Conservation (phyloP, 164 flowering plant species). For the Macadamia tetraphylla region DNA sequence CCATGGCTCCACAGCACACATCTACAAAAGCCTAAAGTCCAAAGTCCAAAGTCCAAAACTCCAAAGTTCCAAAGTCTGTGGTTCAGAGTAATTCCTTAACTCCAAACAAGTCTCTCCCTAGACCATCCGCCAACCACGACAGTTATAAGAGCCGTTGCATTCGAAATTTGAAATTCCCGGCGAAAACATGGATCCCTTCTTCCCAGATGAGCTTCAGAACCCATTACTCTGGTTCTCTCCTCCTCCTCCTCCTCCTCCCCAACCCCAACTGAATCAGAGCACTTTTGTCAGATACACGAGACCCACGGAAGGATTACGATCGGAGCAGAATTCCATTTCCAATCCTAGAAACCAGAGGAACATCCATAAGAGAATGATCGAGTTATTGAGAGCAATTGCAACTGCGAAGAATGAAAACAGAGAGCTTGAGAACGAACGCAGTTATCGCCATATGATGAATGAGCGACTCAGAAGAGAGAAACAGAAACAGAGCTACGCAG, state of each 20-base stretch:
- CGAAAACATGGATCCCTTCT: slow-evolving; percentile 13
- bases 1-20: too few species aligned
- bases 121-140: not conserved
- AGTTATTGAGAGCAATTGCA: slow-evolving; percentile 27
- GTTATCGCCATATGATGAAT: slow-evolving; percentile 43
- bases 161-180: slow-evolving; percentile 4
- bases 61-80: too few species aligned
- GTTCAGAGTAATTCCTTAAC: too few species aligned
- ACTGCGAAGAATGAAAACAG: not conserved
- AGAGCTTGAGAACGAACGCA: slow-evolving; percentile 19
- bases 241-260: too few species aligned
- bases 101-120: not conserved
- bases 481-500: slow-evolving; percentile 31
- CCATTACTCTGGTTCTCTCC: too few species aligned
- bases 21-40: too few species aligned
- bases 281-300: slow-evolving; percentile 26
- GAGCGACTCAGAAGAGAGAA: slow-evolving; percentile 54
- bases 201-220: slow-evolving; percentile 1
- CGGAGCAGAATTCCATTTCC: not conserved
- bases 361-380: slow-evolving; percentile 45
- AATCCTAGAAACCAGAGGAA: slow-evolving; percentile 1
- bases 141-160: slow-evolving; percentile 1
- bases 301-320: slow-evolving; percentile 6
- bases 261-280: slow-evolving; percentile 12
- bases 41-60: too few species aligned